phyloP scores from a whole-genome alignment of 495 filamentous ascomycete species.

The Diplogelasinospora grovesii region DNA sequence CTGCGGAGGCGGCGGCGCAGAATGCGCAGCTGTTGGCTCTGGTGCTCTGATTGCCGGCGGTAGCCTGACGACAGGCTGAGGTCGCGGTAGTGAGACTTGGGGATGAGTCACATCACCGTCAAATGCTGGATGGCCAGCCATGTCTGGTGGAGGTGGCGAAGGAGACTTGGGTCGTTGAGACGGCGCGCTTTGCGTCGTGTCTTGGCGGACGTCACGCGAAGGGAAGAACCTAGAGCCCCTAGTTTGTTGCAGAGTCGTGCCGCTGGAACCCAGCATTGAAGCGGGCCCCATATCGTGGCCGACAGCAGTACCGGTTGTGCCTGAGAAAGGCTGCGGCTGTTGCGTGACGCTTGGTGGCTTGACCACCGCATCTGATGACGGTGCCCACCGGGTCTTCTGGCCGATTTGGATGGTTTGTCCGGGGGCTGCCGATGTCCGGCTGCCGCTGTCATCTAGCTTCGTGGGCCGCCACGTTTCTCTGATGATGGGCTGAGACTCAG shows the following conservation, averaged over 20 bases:
- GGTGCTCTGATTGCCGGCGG: slow-evolving; percentile 42
- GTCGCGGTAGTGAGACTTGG: slow-evolving; percentile 60
- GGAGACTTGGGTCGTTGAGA: slow-evolving; percentile 37
- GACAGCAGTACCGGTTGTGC: not conserved
- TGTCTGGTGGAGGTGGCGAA: slow-evolving; percentile 71
- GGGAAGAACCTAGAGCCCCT: slow-evolving; percentile 60
- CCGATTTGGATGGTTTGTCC: slow-evolving; percentile 22
- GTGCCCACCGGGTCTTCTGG: slow-evolving; percentile 20
- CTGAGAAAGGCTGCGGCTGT: slow-evolving; percentile 7
- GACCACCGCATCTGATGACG: slow-evolving; percentile 7
- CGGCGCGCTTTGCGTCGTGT: slow-evolving; percentile 8
- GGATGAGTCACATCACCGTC: slow-evolving; percentile 58
- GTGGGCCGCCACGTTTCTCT: slow-evolving; percentile 61
- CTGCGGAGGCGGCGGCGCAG: slow-evolving; percentile 2
- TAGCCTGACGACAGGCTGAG: slow-evolving; percentile 63
- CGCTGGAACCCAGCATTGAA: slow-evolving; percentile 11
- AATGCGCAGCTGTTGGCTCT: not conserved
- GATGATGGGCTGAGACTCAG: slow-evolving; percentile 40
- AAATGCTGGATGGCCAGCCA: slow-evolving; percentile 62
- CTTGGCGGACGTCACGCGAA: slow-evolving; percentile 33
- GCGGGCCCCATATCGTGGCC: slow-evolving; percentile 10
- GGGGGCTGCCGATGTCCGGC: slow-evolving; percentile 14
- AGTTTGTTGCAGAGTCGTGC: slow-evolving; percentile 6
- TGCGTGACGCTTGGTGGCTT: slow-evolving; percentile 12
- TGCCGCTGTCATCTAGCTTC: slow-evolving; percentile 39